A percentile compares a stretch with the other conserved stretches of the same genome.
Evolutionary conservation across 2,329 filamentous ascomycete species (phyloP).

Genomic region (Ceratocystis diversiconidia): DNA sequence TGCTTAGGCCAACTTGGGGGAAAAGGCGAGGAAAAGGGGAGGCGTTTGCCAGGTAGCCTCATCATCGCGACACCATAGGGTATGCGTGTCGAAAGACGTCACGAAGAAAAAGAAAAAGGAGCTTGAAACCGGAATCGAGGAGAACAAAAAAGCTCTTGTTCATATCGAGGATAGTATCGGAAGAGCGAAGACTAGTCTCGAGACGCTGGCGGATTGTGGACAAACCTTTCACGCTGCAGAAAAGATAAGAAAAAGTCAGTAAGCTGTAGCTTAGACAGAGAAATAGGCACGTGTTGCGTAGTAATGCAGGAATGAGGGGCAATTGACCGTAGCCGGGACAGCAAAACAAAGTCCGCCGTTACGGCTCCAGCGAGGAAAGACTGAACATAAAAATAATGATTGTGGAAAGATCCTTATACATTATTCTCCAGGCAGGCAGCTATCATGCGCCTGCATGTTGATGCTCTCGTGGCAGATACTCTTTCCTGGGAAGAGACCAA

Average conservation of each 20-base stretch:
- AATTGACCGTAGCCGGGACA: background rate
- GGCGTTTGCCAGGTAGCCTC: slow-evolving; percentile 6
- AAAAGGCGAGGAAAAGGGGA: slow-evolving; percentile 15
- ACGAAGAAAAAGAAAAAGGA: background rate
- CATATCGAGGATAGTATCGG: slow-evolving; percentile 7
- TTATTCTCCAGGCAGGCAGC: background rate
- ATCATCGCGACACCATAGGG: slow-evolving; percentile 7
- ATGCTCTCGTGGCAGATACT: background rate
- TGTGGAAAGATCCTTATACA: background rate
- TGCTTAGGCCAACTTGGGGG: background rate
- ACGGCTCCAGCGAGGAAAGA: background rate
- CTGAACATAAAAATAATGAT: background rate
- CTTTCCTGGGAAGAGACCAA: background rate
- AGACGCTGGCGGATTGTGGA: background rate
- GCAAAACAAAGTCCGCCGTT: background rate
- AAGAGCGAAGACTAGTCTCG: background rate
- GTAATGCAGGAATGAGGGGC: slow-evolving; percentile 10
- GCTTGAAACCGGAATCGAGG: background rate
- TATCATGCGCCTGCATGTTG: background rate
- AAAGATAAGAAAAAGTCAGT: slow-evolving; percentile 4
- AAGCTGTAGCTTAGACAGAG: slow-evolving; percentile 4
- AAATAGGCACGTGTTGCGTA: background rate
- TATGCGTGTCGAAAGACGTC: background rate
- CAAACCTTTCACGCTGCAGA: slow-evolving; percentile 18
- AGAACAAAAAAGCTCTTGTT: background rate